A percentile compares a stretch with the other conserved stretches of the same genome.
Conservation (phyloP, 768 basidiomycete species). For the Suillus americanus region DNA sequence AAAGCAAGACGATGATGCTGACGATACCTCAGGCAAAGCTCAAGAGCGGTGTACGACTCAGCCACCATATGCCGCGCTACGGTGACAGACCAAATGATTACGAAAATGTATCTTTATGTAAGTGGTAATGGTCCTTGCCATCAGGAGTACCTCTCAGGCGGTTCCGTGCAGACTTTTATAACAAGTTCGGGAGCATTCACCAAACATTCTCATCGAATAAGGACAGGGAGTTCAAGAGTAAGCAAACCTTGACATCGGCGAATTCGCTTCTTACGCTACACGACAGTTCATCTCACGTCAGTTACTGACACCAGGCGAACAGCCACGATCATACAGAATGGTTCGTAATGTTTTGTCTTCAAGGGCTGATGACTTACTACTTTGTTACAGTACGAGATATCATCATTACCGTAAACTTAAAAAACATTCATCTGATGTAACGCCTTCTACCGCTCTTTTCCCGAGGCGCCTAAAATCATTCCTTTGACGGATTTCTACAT, state of each 20-base stretch:
- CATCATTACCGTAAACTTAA: slow-evolving; percentile 65
- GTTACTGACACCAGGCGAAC: slow-evolving; percentile 82
- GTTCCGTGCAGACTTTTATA: slow-evolving; percentile 57
- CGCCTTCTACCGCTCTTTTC: background rate
- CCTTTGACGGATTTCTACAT: slow-evolving; percentile 1
- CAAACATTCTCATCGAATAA: slow-evolving; percentile 67
- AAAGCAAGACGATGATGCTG: slow-evolving; percentile 4
- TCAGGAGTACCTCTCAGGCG: background rate
- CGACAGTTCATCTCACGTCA: slow-evolving; percentile 71
- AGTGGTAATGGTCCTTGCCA: slow-evolving; percentile 21
- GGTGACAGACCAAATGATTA: slow-evolving; percentile 79
- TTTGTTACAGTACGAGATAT: slow-evolving; percentile 59
- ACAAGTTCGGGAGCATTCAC: slow-evolving; percentile 71
- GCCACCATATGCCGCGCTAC: slow-evolving; percentile 68
- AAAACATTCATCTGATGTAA: slow-evolving; percentile 45
- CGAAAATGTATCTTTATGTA: slow-evolving; percentile 73
- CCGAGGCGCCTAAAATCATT: background rate
- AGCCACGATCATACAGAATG: slow-evolving; percentile 68
- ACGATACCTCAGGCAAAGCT: slow-evolving; percentile 57
- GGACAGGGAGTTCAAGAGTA: slow-evolving; percentile 72
- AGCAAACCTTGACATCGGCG: slow-evolving; percentile 20
- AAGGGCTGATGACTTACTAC: slow-evolving; percentile 7
- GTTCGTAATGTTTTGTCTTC: slow-evolving; percentile 38
- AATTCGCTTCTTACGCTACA: slow-evolving; percentile 11
- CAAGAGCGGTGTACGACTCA: slow-evolving; percentile 71